phyloP scores from a whole-genome alignment of 257 asterid species.

The Euphrasia confusa region DNA sequence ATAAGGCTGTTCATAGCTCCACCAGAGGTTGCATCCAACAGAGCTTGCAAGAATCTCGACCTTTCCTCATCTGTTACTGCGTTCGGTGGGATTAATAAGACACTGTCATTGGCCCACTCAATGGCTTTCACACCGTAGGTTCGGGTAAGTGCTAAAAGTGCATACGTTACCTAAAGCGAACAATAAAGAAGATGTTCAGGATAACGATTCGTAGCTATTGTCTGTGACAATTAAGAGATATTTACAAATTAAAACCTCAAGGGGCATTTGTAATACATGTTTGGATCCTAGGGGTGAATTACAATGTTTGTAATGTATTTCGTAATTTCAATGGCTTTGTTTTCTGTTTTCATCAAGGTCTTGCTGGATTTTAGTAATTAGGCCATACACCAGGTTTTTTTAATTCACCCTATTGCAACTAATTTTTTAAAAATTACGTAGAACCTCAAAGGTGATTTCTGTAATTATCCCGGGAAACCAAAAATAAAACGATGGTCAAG shows the following conservation, averaged over 20 bases:
- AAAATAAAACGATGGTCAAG: slow-evolving; percentile 7
- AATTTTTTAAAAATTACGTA: background rate
- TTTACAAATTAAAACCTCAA: background rate
- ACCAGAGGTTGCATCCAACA: slow-evolving; percentile 63
- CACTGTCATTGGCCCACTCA: slow-evolving; percentile 77
- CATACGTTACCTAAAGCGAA: slow-evolving; percentile 59
- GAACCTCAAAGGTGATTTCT: background rate
- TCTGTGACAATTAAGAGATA: background rate
- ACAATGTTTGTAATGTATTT: background rate
- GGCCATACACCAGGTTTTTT: background rate
- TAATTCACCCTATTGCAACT: background rate
- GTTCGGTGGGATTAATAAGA: slow-evolving; percentile 73
- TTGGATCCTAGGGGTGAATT: background rate
- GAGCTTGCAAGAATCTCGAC: slow-evolving; percentile 70
- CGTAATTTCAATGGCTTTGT: too few species aligned
- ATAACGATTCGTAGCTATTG: slow-evolving; percentile 16
- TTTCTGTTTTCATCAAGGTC: too few species aligned
- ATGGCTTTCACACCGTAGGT: slow-evolving; percentile 67
- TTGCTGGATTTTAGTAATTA: too few species aligned
- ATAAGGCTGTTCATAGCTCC: slow-evolving; percentile 52
- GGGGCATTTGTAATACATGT: background rate
- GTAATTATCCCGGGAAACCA: background rate
- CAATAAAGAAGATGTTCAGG: slow-evolving; percentile 16
- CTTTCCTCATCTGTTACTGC: slow-evolving; percentile 78
- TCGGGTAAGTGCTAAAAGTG: slow-evolving; percentile 65